Evolutionary conservation across 1,139 yeast genomes (phyloP), one percentile per base, ranked within the genome.

Genomic region (Yamadazyma friedrichii): DNA sequence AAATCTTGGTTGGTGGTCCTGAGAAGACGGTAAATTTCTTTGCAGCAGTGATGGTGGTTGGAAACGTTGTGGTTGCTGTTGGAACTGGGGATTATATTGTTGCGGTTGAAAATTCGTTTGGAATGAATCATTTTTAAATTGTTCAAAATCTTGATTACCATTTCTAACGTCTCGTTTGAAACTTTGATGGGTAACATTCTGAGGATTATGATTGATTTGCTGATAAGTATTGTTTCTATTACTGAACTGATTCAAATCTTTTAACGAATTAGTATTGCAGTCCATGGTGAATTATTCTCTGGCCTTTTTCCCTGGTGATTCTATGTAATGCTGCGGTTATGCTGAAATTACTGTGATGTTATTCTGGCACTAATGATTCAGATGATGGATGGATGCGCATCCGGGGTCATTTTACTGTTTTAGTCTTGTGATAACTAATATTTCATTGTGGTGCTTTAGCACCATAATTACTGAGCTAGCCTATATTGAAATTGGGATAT

Each of bases 241-340:
- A 2, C 68, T 45, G 45, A 66, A 67, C 42, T 62, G 62, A 22
- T 61, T 53, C 33, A 67, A 53, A 51, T 61, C 63, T 43, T 59
- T 59, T 31, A 67, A 51, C 15, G 71, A 71, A 44, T 60, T 67
- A 11, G 70, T 70, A 30, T 70, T 70, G 57, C 73, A 67, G 39
- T 67, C 70, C 73, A 67, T 67, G 10, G 6, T 20, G 17, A 31
- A 9, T 10, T 15, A n/a, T n/a, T n/a, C n/a, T n/a, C n/a, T n/a
- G n/a, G n/a, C n/a, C n/a, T n/a, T n/a, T n/a, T n/a, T n/a, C n/a
- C n/a, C n/a, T n/a, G n/a, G n/a, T n/a, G n/a, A n/a, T n/a, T n/a
- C n/a, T n/a, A n/a, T n/a, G n/a, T n/a, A n/a, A n/a, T n/a, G n/a
- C n/a, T n/a, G n/a, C n/a, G n/a, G n/a, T n/a, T n/a, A n/a, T n/a